Evolutionary conservation across 2,329 filamentous ascomycete species (phyloP), one percentile per base, ranked within the genome.

Genomic region (Neobulgaria alba): DNA sequence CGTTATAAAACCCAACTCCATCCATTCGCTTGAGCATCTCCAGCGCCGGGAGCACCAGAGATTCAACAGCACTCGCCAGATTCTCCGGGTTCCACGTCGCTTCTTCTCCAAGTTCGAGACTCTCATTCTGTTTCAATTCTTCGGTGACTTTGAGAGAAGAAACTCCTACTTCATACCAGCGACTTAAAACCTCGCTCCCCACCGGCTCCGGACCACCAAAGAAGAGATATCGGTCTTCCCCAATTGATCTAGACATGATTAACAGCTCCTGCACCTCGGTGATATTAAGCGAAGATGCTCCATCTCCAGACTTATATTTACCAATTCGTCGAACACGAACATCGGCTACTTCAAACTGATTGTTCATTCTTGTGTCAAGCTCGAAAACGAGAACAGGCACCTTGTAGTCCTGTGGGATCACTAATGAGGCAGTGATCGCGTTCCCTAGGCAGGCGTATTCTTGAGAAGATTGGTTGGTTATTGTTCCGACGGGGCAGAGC

Each of bases 1-100:
- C 33, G 29, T 55, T 57, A n/a, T 48, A 45, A 10, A 33, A 47
- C 3, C 54, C 54, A 17, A 56, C 43, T 12, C 51, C 52, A 35
- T 56, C 54, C 40, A 55, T 51, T 12, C 44, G 37, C 21, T 45
- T 47, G 5, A 57, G 33, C 41, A 56, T 47, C 16, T 31, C 17
- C 10, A 42, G 49, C 10, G 51, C 47, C 15, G 48, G 46, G 21
- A 35, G 14, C 32, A 39, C 42, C 3, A 55, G 29, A 14, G 31
- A 17, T 8, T 47, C 29, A 3, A 37, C 42, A 10, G 48, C 21
- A 3, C 34, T 32, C n/a, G 23, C 17, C 5, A 50, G 30, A 5
- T 40, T 31, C 14, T 48, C 34, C 10, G 26, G 10, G 8, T 38
- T 47, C 51, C 51, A 53, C 5, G 15, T n/a, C 4, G 36, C 43